phyloP scores from a whole-genome alignment of 2,329 filamentous ascomycete genomes.

The Talaromyces sp. region DNA sequence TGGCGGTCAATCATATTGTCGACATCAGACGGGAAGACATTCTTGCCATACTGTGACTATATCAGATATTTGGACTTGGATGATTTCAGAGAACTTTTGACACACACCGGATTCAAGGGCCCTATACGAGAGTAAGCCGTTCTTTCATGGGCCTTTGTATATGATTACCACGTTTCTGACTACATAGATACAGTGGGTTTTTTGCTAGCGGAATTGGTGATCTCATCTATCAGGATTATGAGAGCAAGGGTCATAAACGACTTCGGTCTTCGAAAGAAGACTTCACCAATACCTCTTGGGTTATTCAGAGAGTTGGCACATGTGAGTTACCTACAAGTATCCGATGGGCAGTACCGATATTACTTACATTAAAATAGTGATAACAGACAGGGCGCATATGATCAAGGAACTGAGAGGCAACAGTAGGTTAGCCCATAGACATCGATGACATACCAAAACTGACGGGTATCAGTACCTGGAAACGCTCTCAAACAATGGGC shows the following conservation, averaged over 20 bases:
- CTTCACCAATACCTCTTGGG: slow-evolving; percentile 36
- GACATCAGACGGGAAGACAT: slow-evolving; percentile 55
- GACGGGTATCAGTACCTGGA: slow-evolving; percentile 45
- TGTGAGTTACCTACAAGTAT: slow-evolving; percentile 31
- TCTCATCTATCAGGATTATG: slow-evolving; percentile 24
- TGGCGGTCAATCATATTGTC: slow-evolving; percentile 70
- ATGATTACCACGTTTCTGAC: background rate
- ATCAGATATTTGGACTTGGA: slow-evolving; percentile 63
- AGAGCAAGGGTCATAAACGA: slow-evolving; percentile 25
- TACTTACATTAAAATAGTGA: slow-evolving; percentile 31
- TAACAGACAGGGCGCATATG: slow-evolving; percentile 50
- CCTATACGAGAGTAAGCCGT: slow-evolving; percentile 56
- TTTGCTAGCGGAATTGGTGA: slow-evolving; percentile 48
- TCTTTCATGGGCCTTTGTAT: slow-evolving; percentile 29
- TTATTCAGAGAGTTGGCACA: slow-evolving; percentile 51
- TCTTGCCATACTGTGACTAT: slow-evolving; percentile 69
- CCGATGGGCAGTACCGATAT: background rate
- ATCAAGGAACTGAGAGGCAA: slow-evolving; percentile 61
- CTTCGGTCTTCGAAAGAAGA: slow-evolving; percentile 24
- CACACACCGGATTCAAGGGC: slow-evolving; percentile 59
- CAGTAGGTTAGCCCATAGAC: slow-evolving; percentile 33
- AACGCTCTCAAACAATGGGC: slow-evolving; percentile 59
- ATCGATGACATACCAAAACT: background rate
- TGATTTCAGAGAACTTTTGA: slow-evolving; percentile 60
- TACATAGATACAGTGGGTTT: slow-evolving; percentile 44